phyloP scores from a whole-genome alignment of 2,329 filamentous ascomycete species.

The Passalora sequoiae region DNA sequence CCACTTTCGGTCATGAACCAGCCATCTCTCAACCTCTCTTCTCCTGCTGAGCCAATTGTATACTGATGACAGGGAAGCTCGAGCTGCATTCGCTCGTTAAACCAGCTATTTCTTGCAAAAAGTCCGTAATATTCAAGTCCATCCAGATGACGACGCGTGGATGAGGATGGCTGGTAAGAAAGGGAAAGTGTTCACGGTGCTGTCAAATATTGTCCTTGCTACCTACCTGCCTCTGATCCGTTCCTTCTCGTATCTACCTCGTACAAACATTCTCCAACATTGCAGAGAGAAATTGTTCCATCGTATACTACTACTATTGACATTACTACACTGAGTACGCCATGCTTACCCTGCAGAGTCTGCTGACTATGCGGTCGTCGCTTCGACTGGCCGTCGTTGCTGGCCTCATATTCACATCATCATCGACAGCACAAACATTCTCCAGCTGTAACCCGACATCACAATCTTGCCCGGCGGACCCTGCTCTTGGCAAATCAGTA shows the following conservation, averaged over 20 bases:
- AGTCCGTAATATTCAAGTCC: no score
- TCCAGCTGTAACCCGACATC: conserved; percentile 52
- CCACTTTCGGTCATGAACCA: no score
- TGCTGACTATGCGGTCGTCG: conserved; percentile 30
- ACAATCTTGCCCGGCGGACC: conserved; percentile 65
- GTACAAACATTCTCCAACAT: no score
- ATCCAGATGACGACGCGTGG: conserved; percentile 10
- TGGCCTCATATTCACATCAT: conserved; percentile 34
- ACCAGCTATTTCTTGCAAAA: no score
- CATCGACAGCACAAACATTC: conserved; percentile 49
- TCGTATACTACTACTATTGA: no score
- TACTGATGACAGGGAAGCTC: no score
- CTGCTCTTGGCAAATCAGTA: conserved; percentile 77
- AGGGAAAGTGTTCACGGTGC: conserved; percentile 1
- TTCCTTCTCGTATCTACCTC: conserved; percentile 3
- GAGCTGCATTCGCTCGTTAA: no score
- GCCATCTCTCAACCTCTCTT: no score
- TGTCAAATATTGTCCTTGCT: conserved; percentile 8
- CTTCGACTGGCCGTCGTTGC: conserved; percentile 37
- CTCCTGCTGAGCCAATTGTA: background rate
- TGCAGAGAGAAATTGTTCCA: no score
- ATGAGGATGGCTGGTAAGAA: conserved; percentile 7
- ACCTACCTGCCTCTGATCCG: conserved; percentile 6
- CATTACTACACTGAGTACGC: no score
- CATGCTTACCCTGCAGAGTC: conserved; percentile 28